These are phyloP conservation scores for Schizophyllum commune DNA, from an alignment of 1,284 basidiomycete genomes.

Conservation along the genomic window DNA sequence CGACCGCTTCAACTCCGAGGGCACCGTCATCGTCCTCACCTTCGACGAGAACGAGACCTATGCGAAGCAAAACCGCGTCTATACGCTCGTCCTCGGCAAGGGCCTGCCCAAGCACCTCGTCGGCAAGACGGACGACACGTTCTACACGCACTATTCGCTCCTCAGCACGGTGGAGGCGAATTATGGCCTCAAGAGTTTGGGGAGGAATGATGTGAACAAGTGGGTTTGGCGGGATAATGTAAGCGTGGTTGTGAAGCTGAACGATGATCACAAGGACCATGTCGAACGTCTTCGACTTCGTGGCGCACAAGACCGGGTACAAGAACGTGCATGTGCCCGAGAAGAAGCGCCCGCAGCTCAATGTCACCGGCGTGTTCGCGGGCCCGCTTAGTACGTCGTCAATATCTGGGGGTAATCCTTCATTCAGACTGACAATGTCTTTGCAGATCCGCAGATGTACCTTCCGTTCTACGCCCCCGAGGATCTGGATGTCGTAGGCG, in stretches of 20 bases:
- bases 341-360: constrained; percentile 1
- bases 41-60: constrained; percentile 47
- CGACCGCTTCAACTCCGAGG: constrained; percentile 38
- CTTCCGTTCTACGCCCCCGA: not conserved
- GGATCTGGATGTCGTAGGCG: not conserved
- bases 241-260: not conserved
- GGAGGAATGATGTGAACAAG: constrained; percentile 35
- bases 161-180: constrained; percentile 58
- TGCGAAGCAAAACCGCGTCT: constrained; percentile 39
- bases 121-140: constrained; percentile 42
- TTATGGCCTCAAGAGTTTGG: constrained; percentile 53
- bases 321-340: constrained; percentile 2
- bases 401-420: not conserved
- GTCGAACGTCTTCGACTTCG: constrained; percentile 8
- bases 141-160: constrained; percentile 61
- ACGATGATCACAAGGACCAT: not conserved
- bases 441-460: not conserved
- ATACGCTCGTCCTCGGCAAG: constrained; percentile 43
- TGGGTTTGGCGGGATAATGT: not conserved
- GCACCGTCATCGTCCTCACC: constrained; percentile 49
- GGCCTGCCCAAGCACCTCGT: constrained; percentile 36
- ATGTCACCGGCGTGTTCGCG: not conserved
- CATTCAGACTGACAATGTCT: not conserved
- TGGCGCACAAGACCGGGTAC: constrained; percentile 5
- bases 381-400: constrained; percentile 5